Base-by-base conservation (phyloP, 2,329 filamentous ascomycete species). In the Penicillium brasilianum region DNA sequence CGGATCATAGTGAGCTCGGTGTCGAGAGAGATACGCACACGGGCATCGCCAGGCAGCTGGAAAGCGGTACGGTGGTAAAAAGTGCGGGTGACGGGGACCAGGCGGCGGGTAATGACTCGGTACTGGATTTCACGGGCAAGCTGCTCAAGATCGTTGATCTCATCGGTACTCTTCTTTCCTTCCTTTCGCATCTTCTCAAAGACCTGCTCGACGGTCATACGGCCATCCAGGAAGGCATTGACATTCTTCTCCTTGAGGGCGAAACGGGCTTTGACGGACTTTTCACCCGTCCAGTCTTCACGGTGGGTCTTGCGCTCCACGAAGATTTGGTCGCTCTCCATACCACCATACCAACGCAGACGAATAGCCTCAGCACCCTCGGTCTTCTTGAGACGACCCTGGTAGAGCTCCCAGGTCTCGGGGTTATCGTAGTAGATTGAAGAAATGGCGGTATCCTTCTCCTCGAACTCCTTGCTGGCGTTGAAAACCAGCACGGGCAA, bases 11-110 rank as follows among this genome's bases (percentile, higher is more conserved):
- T 93, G 58, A 99, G 84, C 76, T 99, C 95, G 0, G 95, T 98
- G 74, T 99, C 95, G 16, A 99, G 87, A 1, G 95, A 98, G 68
- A 99, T 96, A 73, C 95, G 92, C 51, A 99, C 95, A 68, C 95
- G 89, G 7, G 94, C 94, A 78, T 99, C 95, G 28, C 94, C 95
- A 0, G 95, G 95, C 36, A 99, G 86, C 82, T 99, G 95, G 79
- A 99, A 99, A 16, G 95, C 95, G 4, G 94, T 98, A 55, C 95
- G 91, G 81, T 99, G 96, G 80, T 99, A 99, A 81, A 99, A 99
- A 0, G 93, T 96, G 65, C 95, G 88, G 68, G 92, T 96, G 49
- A 97, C 93, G 0, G 95, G 95, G 66, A 88, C 86, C 69, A 98
- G 91, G 16, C 90, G 90, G 70, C 94, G 90, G 70, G 92, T 92